Evolutionary conservation across 805 yeast genomes (phyloP), one percentile per base, ranked within the genome.

Genomic region (Candida endomychidarum): DNA sequence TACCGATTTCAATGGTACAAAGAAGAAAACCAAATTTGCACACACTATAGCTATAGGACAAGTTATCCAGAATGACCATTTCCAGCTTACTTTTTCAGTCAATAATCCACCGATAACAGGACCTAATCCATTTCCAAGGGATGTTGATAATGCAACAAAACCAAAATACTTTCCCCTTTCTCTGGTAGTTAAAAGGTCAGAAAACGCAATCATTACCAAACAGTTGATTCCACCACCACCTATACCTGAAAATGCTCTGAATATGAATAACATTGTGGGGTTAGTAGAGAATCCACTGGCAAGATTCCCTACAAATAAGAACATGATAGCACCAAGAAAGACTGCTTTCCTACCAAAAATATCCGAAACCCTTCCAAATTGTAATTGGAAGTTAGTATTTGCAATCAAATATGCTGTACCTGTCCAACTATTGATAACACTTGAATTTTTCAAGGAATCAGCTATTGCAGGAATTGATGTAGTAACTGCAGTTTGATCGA

Each of bases 371-470:
- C 82, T 75, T 4, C 93, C 93, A 39, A 78, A 81, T 21, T 84
- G 56, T 1, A 89, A 89, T 58, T 83, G 90, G 57, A 83, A 81
- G 2, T 86, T 84, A 2, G 86, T 77, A 45, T 78, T 79, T 2
- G 91, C 81, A 18, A 85, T 60, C 26, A 86, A 65, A 41, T 82
- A 81, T 0, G 86, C 75, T 0, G 89, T 78, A 2, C 89, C 89
- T 2, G 83, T 80, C 90, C 91, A 84, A 21, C 38, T 42, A 26
- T 74, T 65, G 30, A 76, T 72, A 2, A 77, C 61, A 15, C 52
- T 56, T 16, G 63, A 54, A 1, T 77, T 74, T 31, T 69, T 42
- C 31, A 75, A 54, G 26, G 65, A 75, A 8, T 58, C 51, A 4
- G 74, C 74, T 21, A 75, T 74, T 10, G 57, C 43, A 1, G 80